These are phyloP conservation scores for Blepharisma japonicum DNA, from an alignment of 73 alveolate species.

Conservation along the genomic window DNA sequence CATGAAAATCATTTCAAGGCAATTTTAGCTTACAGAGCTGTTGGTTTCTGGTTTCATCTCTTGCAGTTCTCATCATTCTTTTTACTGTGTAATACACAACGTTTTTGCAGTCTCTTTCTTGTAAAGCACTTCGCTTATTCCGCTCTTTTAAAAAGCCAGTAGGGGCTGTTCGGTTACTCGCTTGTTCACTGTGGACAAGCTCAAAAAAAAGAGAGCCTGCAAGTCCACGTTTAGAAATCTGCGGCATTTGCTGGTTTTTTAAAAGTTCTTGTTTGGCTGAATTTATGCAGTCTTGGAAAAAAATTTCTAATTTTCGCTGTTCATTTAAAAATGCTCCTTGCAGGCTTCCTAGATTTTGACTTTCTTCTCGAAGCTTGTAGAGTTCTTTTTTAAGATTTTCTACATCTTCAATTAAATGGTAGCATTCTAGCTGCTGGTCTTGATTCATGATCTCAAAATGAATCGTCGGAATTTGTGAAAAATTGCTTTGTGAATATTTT, in stretches of 20 bases:
- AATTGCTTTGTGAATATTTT: neutral
- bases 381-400: neutral
- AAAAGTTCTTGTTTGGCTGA: constrained; percentile 5
- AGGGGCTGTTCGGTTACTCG: neutral
- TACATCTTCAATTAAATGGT: neutral
- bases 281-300: constrained; percentile 19
- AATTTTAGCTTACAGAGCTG: neutral
- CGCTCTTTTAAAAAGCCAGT: neutral
- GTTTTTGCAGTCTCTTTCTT: constrained; percentile 25
- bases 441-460: neutral
- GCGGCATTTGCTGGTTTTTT: constrained; percentile 27
- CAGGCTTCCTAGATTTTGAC: neutral
- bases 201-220: constrained; percentile 23
- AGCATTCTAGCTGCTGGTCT: neutral
- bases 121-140: constrained; percentile 7
- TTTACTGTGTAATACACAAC: constrained; percentile 15
- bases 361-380: neutral
- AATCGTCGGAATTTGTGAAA: neutral
- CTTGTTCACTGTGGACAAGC: neutral
- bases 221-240: neutral
- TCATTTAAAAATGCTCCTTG: constrained; percentile 21
- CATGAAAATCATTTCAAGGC: neutral
- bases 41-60: neutral
- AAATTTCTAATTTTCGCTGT: neutral
- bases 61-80: constrained; percentile 25